Evolutionary conservation across 495 filamentous ascomycete genomes (phyloP), one percentile per base, ranked within the genome.

Genomic region (Pyrenula aspistea): DNA sequence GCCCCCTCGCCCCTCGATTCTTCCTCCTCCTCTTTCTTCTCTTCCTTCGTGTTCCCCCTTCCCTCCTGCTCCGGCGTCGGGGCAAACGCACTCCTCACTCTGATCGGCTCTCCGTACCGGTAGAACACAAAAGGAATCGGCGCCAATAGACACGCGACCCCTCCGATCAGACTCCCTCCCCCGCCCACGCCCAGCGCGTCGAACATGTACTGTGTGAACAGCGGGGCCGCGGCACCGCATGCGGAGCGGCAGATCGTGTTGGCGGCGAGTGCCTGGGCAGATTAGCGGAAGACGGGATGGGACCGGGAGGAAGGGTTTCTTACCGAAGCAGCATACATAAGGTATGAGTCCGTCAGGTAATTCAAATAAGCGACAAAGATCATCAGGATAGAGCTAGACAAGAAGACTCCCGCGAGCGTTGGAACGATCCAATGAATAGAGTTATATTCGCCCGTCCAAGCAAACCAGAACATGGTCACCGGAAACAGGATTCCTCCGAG

Each of bases 391-490:
- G 60, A 62, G 22, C 62, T 63, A 21, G 65, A 62, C 22, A 72
- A 62, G 42, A 72, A 70, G 31, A 61, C 62, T 0, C 70, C 71
- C 0, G 73, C 75, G 12, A 77, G 53, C 1, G 69, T 72, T 2
- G 73, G 73, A n/a, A 77, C 73, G 51, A 70, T 71, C 73, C 75
- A 78, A 56, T 73, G 74, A 2, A 76, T 63, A 53, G 49, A 63
- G 59, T 68, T 61, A 57, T 62, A 63, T 56, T 71, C 57, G 24
- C 68, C 63, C 2, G 78, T 75, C 80, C 81, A 83, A 2, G 77
- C 80, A 53, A 77, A 78, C 69, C 80, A 70, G 66, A 84, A 84
- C 65, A 82, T 76, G 22, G 76, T 73, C 0, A 67, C 59, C 0
- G 77, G 67, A 54, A 84, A 82, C 10, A 79, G 59, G 1, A 84